Percentiles rank a stretch among this genome's conserved stretches.
These are phyloP conservation scores for Dichomitus squalens DNA, from an alignment of 1,284 basidiomycete species.

Conservation along the genomic window DNA sequence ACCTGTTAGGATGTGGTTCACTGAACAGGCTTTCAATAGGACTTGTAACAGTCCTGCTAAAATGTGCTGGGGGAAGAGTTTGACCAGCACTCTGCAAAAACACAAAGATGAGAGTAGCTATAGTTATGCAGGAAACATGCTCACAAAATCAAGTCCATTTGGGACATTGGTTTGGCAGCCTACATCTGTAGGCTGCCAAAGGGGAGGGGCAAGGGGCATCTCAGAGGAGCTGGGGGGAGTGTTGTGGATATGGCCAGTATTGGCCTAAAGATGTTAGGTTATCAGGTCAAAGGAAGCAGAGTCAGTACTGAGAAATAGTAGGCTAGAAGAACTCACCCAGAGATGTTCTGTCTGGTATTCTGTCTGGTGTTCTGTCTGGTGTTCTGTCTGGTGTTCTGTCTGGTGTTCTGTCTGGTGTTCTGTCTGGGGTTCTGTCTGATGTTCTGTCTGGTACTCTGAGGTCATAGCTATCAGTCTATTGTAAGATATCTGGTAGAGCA, in stretches of 20 bases:
- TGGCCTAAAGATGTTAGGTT: background rate
- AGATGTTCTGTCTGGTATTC: background rate
- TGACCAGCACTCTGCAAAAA: slow-evolving; percentile 2
- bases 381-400: background rate
- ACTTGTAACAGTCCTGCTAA: background rate
- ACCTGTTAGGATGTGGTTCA: background rate
- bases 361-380: background rate
- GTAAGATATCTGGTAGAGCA: background rate
- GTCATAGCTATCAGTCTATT: background rate
- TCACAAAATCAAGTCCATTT: slow-evolving; percentile 1
- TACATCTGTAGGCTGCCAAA: background rate
- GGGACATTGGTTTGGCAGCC: background rate
- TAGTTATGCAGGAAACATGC: background rate
- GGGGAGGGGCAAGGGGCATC: background rate
- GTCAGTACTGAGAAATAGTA: too few relatives aligned
- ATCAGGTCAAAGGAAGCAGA: background rate
- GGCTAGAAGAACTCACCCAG: too few relatives aligned
- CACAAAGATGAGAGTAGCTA: background rate
- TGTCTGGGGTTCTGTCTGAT: background rate
- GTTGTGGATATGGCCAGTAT: too few relatives aligned
- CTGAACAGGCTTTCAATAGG: background rate
- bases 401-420: background rate
- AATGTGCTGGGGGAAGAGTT: background rate
- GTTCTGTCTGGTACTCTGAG: background rate
- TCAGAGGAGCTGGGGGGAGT: background rate